Conservation (phyloP, 2,329 filamentous ascomycete species). For the Trichoderma pleuroti region DNA sequence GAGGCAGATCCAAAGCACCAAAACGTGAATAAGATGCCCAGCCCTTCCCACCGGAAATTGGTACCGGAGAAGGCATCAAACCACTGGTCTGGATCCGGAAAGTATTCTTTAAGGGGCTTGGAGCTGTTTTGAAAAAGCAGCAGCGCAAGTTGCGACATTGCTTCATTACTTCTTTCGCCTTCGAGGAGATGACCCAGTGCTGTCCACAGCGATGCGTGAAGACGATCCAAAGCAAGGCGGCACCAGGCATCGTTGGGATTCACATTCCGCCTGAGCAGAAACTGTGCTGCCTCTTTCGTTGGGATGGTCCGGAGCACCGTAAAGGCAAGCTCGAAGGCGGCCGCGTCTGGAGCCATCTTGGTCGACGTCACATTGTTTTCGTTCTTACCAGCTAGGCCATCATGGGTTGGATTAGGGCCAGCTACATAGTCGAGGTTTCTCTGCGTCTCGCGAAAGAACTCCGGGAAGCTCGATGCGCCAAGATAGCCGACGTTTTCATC, state of each 20-base stretch:
- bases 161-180: background rate
- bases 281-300: background rate
- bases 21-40: constrained; percentile 36
- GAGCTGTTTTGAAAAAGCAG: constrained; percentile 38
- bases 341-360: background rate
- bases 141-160: constrained; percentile 28
- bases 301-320: background rate
- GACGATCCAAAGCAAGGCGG: background rate
- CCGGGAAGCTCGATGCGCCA: constrained; percentile 13
- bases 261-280: background rate
- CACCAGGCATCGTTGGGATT: constrained; percentile 3
- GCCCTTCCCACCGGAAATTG: constrained; percentile 42
- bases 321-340: background rate
- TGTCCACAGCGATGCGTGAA: constrained; percentile 8
- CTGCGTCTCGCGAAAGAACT: constrained; percentile 13
- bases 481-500: constrained; percentile 11
- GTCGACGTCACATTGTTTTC: background rate
- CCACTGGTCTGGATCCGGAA: constrained; percentile 36
- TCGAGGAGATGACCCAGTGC: background rate
- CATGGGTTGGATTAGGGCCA: background rate
- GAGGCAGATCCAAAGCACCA: background rate
- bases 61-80: constrained; percentile 36
- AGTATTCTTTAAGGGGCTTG: constrained; percentile 34
- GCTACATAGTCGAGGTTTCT: background rate
- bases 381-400: background rate